Evolutionary conservation across 768 basidiomycete genomes (phyloP).

Genomic region (Collybiopsis confluens): DNA sequence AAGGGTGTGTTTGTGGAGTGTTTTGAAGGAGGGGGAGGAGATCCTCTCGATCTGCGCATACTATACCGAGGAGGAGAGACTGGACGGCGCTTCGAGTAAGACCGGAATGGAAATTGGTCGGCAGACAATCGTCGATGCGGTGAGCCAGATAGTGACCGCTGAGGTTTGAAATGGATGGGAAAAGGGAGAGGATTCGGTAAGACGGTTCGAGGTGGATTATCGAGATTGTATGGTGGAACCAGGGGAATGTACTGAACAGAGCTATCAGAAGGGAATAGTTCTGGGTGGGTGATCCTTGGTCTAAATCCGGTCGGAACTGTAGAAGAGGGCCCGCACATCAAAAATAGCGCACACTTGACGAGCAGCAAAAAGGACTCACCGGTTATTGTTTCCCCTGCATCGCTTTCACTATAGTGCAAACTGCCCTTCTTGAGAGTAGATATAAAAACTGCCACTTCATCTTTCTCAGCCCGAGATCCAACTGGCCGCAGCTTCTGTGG

Average conservation of each 20-base stretch:
- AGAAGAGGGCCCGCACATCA: not conserved
- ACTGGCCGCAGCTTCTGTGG: constrained; percentile 25
- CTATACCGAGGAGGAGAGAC: constrained; percentile 4
- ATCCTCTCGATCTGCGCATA: constrained; percentile 1
- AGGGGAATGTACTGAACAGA: constrained; percentile 39
- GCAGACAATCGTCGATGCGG: constrained; percentile 20
- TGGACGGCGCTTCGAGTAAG: not conserved
- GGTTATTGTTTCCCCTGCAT: not conserved
- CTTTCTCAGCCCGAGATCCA: constrained; percentile 38
- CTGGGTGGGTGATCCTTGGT: constrained; percentile 1
- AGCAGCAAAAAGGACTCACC: constrained; percentile 6
- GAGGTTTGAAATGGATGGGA: constrained; percentile 29
- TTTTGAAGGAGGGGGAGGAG: not conserved
- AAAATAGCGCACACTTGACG: not conserved
- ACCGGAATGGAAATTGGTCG: not conserved
- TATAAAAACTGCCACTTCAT: constrained; percentile 42
- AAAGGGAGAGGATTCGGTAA: constrained; percentile 31
- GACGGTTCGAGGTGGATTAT: constrained; percentile 16
- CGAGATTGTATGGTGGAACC: constrained; percentile 23
- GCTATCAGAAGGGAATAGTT: constrained; percentile 13
- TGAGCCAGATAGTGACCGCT: constrained; percentile 39
- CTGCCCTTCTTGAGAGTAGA: constrained; percentile 9
- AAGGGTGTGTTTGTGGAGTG: too few relatives aligned
- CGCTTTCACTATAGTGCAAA: not conserved
- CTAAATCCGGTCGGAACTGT: constrained; percentile 9